Percentiles rank a stretch among this genome's conserved stretches.
phyloP scores from a whole-genome alignment of 768 basidiomycete species.

The Antrodiella citrinella region DNA sequence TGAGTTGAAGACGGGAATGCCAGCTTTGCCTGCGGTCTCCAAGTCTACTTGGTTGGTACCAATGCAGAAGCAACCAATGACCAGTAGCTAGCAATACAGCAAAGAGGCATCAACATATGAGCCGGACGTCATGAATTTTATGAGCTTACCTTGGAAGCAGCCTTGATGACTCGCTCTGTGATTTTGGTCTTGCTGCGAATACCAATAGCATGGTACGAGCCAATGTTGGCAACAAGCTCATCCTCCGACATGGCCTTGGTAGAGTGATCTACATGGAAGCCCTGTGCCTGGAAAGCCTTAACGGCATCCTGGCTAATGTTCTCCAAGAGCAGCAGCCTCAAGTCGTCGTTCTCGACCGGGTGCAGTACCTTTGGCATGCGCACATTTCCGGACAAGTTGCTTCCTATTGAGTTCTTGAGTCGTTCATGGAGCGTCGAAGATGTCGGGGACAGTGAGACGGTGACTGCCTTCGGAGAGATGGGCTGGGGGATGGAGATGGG shows the following conservation, averaged over 20 bases:
- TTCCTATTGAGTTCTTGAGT: constrained; percentile 15
- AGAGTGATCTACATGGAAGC: constrained; percentile 88
- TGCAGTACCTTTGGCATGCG: constrained; percentile 67
- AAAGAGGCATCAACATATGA: not conserved
- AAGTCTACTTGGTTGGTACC: constrained; percentile 98
- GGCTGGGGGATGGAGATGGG: constrained; percentile 34
- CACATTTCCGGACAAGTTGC: constrained; percentile 16
- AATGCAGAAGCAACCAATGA: constrained; percentile 98
- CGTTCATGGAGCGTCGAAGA: constrained; percentile 23
- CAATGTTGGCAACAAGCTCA: constrained; percentile 80
- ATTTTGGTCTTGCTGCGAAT: constrained; percentile 98
- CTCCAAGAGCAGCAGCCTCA: constrained; percentile 83
- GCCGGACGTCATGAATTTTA: not conserved
- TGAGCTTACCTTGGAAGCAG: constrained; percentile 66
- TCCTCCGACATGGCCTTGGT: constrained; percentile 85
- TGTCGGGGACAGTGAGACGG: constrained; percentile 48
- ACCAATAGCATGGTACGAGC: constrained; percentile 86
- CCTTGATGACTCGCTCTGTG: constrained; percentile 81
- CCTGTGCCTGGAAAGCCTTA: constrained; percentile 64
- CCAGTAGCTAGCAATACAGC: constrained; percentile 60
- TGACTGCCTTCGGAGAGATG: constrained; percentile 26
- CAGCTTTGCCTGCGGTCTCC: constrained; percentile 68
- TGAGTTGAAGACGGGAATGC: constrained; percentile 98
- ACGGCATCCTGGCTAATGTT: constrained; percentile 94
- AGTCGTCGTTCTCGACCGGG: constrained; percentile 72